Evolutionary conservation across 352 stramenopile genomes (phyloP).

Genomic region (Globisporangium spinosum): DNA sequence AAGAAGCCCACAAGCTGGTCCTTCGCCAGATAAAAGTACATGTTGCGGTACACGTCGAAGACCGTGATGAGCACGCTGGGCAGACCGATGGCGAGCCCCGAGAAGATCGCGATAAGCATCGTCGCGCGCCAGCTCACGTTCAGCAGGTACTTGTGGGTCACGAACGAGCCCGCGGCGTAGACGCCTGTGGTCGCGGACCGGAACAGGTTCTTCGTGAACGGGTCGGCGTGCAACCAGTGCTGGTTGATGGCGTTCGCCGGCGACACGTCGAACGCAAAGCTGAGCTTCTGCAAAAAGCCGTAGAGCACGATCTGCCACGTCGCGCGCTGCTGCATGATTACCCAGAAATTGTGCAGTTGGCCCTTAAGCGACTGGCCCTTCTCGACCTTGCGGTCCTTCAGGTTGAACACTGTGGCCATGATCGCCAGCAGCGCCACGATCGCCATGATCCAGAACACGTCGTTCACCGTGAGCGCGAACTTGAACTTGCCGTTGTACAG

Average conservation of each 20-base stretch:
- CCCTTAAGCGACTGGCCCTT: conserved; percentile 19
- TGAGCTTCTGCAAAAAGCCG: conserved; percentile 66
- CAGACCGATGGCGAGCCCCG: conserved; percentile 33
- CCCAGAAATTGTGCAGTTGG: conserved; percentile 48
- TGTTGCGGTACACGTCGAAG: conserved; percentile 56
- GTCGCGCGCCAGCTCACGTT: conserved; percentile 60
- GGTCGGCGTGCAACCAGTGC: conserved; percentile 58
- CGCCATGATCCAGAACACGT: conserved; percentile 37
- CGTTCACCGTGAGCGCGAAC: conserved; percentile 37
- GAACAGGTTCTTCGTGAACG: conserved; percentile 58
- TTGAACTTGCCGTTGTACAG: conserved; percentile 50
- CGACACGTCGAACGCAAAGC: conserved; percentile 53
- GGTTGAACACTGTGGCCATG: conserved; percentile 31
- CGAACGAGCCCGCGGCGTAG: conserved; percentile 50
- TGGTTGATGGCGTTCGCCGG: conserved; percentile 51
- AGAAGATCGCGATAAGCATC: conserved; percentile 45
- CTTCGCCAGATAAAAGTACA: conserved; percentile 60
- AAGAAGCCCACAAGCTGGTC: conserved; percentile 53
- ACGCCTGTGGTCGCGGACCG: conserved; percentile 49
- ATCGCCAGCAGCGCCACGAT: conserved; percentile 32
- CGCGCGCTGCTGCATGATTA: conserved; percentile 53
- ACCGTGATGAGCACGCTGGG: conserved; percentile 42
- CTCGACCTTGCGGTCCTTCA: conserved; percentile 35
- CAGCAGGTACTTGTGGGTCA: conserved; percentile 53
- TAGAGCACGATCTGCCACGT: conserved; percentile 75